Evolutionary conservation across 2,329 filamentous ascomycete species (phyloP).

Genomic region (Eurotiales sp.): DNA sequence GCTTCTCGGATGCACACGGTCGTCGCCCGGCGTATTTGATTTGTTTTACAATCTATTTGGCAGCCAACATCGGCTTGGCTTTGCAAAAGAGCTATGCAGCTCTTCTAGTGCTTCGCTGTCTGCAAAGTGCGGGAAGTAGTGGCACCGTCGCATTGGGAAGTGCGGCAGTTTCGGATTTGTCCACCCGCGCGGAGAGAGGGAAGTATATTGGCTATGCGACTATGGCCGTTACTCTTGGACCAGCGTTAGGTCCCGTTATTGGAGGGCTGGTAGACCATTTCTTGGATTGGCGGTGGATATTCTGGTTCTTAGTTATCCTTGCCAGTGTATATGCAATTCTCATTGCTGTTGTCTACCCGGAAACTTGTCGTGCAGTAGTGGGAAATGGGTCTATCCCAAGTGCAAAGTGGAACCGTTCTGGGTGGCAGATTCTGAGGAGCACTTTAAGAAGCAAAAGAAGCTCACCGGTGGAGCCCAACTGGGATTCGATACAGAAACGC

Average conservation of each 20-base stretch:
- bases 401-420: conserved; percentile 9
- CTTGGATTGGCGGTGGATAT: conserved; percentile 37
- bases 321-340: conserved; percentile 32
- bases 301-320: conserved; percentile 50
- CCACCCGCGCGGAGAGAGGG: conserved; percentile 34
- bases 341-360: conserved; percentile 33
- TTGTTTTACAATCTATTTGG: conserved; percentile 46
- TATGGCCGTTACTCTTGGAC: conserved; percentile 29
- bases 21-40: conserved; percentile 50
- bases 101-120: conserved; percentile 32
- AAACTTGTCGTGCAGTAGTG: conserved; percentile 35
- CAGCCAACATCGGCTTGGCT: conserved; percentile 37
- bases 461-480: background rate
- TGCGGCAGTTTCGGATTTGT: conserved; percentile 37
- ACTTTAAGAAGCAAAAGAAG: background rate
- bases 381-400: conserved; percentile 34
- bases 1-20: conserved; percentile 49
- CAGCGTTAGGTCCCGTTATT: conserved; percentile 34
- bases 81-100: conserved; percentile 31
- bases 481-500: background rate
- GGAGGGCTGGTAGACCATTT: conserved; percentile 33
- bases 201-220: conserved; percentile 39
- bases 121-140: conserved; percentile 36
- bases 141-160: conserved; percentile 38
- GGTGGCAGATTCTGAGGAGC: background rate